Evolutionary conservation across 108 stramenopile species (phyloP).

Genomic region (Nitzschia sp.): DNA sequence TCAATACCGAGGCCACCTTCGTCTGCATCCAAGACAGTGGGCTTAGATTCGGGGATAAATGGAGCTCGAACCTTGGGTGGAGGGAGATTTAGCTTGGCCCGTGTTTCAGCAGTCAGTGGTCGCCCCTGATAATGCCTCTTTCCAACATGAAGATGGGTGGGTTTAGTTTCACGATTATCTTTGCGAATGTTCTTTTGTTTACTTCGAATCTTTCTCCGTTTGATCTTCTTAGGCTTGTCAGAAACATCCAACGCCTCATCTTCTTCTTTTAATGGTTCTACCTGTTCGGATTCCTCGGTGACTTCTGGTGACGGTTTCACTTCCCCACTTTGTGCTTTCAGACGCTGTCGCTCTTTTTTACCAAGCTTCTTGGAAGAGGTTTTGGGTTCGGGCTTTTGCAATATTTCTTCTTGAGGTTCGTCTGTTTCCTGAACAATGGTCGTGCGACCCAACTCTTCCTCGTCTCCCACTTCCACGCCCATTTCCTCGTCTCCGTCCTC

Average conservation of each 20-base stretch:
- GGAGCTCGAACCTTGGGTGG: constrained; percentile 5
- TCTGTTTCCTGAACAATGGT: constrained; percentile 32
- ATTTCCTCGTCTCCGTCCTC: constrained; percentile 41
- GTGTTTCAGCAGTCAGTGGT: constrained; percentile 65
- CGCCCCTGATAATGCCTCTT: constrained; percentile 51
- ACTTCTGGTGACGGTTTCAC: constrained; percentile 1
- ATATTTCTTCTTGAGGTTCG: constrained; percentile 20
- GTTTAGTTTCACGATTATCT: constrained; percentile 70
- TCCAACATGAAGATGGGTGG: constrained; percentile 58
- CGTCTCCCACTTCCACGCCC: constrained; percentile 28
- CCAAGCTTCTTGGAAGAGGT: constrained; percentile 47
- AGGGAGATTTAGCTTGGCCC: constrained; percentile 47
- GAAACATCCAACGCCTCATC: neutral
- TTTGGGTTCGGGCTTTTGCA: neutral
- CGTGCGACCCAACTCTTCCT: constrained; percentile 66
- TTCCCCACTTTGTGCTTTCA: constrained; percentile 10
- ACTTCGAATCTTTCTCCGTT: constrained; percentile 58
- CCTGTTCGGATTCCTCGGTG: neutral
- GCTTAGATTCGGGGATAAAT: constrained; percentile 16
- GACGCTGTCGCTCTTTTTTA: constrained; percentile 56
- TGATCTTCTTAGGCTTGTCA: constrained; percentile 22
- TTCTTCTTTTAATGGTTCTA: neutral
- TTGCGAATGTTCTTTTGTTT: constrained; percentile 85
- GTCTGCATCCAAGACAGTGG: constrained; percentile 5
- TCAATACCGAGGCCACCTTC: constrained; percentile 38